phyloP scores from a whole-genome alignment of 2,329 filamentous ascomycete genomes.

The Ceratocystis cubensis region DNA sequence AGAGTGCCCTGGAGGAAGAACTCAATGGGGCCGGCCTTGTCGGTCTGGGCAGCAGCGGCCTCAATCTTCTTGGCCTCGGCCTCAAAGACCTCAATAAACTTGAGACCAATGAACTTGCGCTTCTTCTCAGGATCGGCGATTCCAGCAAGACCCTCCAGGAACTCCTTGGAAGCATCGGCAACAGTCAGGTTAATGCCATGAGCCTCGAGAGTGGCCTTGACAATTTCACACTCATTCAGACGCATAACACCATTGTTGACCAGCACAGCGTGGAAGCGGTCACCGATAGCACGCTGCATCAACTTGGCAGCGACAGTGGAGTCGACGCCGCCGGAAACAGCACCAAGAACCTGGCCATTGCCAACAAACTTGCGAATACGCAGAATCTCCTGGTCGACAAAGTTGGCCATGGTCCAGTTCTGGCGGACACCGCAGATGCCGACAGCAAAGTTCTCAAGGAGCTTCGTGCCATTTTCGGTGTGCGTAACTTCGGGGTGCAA shows the following conservation, averaged over 20 bases:
- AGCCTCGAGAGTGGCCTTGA: slow-evolving; percentile 64
- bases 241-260: slow-evolving; percentile 81
- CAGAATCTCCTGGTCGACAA: slow-evolving; percentile 65
- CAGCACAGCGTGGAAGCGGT: slow-evolving; percentile 72
- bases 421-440: slow-evolving; percentile 64
- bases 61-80: slow-evolving; percentile 46
- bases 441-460: slow-evolving; percentile 74
- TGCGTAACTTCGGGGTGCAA: slow-evolving; percentile 78
- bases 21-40: slow-evolving; percentile 60
- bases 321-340: slow-evolving; percentile 62
- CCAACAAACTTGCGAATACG: slow-evolving; percentile 76
- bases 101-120: slow-evolving; percentile 78
- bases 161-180: slow-evolving; percentile 63
- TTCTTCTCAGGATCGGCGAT: slow-evolving; percentile 73
- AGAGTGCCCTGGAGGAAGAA: slow-evolving; percentile 80
- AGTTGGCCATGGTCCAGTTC: slow-evolving; percentile 78
- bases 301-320: slow-evolving; percentile 76
- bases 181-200: slow-evolving; percentile 86
- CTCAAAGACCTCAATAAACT: slow-evolving; percentile 58
- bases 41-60: slow-evolving; percentile 48
- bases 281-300: slow-evolving; percentile 71
- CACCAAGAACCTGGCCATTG: slow-evolving; percentile 56
- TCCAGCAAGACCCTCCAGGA: slow-evolving; percentile 64
- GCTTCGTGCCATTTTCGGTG: slow-evolving; percentile 53
- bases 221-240: slow-evolving; percentile 68